Evolutionary conservation across 2,329 filamentous ascomycete species (phyloP), one percentile per base, ranked within the genome.

Genomic region (Microdochium bolleyi): DNA sequence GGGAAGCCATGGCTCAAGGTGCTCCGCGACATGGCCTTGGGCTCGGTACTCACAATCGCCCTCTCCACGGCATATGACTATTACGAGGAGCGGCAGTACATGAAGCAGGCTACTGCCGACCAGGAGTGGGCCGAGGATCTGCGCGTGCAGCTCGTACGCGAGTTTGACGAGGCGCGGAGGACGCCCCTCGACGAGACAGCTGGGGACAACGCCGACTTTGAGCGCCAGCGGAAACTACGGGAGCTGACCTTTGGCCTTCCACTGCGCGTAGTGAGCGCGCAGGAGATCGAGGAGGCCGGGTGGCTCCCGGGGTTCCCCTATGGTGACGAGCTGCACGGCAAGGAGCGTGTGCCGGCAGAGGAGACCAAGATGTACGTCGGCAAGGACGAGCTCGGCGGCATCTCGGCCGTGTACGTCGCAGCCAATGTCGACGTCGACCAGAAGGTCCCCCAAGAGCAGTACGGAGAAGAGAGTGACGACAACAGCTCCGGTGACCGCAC

Each of bases 341-440:
- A 51, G 32, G 54, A 55, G 49, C 37, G 44, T 24, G 54, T 60
- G 8, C 54, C 58, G 2, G 32, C 53, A 22, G 58, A 58, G 52
- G 56, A 60, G 38, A 58, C 56, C 37, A 24, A 55, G 48, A 48
- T 57, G 34, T 54, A 56, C 46, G 30, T 58, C 32, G 37, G 51
- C n/a, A 48, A 54, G 38, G 30, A 51, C 37, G 32, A 52, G 2
- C 22, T 50, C 9, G 49, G 32, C 16, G 49, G 21, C 24, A 30
- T 51, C 30, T 16, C 25, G 22, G 13, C 14, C n/a, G 46, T 56
- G 22, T 14, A 37, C 13, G 37, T 59, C 13, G 52, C 46, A 37
- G 49, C 56, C 49, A 59, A 59, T 24, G 32, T 53, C 14, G 54
- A 56, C 38, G n/a, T 52, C 9, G 48, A 52, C 27, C 48, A 52